These are phyloP conservation scores for Nicotiana rustica DNA, from an alignment of 305 asterid genomes.

Conservation along the genomic window DNA sequence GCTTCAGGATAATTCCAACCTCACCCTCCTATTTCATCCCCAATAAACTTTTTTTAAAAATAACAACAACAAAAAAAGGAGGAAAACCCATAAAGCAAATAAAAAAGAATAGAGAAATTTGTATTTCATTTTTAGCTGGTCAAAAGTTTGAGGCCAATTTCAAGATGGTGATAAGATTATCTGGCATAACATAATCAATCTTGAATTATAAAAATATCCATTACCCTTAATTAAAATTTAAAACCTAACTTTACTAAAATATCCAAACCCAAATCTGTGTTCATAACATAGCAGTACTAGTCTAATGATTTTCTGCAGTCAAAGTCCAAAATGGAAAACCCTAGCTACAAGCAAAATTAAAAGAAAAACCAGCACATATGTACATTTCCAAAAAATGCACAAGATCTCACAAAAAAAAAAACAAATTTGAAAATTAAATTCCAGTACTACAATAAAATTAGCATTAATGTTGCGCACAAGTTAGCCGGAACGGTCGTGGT, in stretches of 20 bases:
- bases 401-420: too few relatives aligned
- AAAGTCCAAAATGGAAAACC: not conserved
- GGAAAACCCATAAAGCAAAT: not conserved
- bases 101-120: not conserved
- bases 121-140: not conserved
- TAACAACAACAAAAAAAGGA: not conserved
- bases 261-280: not conserved
- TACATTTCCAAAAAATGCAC: not conserved
- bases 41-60: not conserved
- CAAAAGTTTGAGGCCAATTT: not conserved
- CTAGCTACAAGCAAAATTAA: not conserved
- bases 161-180: not conserved
- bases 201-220: not conserved
- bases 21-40: not conserved
- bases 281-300: not conserved
- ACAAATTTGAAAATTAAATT: not conserved
- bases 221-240: not conserved
- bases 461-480: not conserved
- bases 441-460: not conserved
- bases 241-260: not conserved
- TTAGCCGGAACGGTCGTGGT: too few relatives aligned
- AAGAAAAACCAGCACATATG: not conserved
- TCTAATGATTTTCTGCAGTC: not conserved
- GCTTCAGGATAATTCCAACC: not conserved
- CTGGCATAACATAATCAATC: not conserved